Evolutionary conservation across 2,329 filamentous ascomycete species (phyloP).

Genomic region (Fusarium praegraminearum): DNA sequence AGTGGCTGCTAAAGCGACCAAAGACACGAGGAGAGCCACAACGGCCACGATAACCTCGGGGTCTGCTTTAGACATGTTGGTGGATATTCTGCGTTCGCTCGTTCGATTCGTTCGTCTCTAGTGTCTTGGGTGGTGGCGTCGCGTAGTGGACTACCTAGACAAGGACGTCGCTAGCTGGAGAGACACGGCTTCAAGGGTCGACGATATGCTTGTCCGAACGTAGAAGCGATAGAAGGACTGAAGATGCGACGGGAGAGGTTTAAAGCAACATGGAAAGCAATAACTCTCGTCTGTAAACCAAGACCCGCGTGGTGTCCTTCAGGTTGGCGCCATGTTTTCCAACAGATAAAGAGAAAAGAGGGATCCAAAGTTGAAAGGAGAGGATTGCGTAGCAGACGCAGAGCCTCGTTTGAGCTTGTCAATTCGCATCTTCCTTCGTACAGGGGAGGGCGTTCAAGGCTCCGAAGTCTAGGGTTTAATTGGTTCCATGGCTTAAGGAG

Average conservation of each 20-base stretch:
- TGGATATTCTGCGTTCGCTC: background rate
- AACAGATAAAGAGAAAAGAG: background rate
- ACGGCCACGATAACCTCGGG: constrained; percentile 56
- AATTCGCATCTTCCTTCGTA: constrained; percentile 16
- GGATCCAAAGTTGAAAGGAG: constrained; percentile 7
- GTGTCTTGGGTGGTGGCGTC: background rate
- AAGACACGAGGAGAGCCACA: constrained; percentile 61
- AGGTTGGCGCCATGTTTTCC: constrained; percentile 20
- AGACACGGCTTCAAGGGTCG: background rate
- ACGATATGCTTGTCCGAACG: background rate
- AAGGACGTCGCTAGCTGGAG: background rate
- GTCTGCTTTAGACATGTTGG: constrained; percentile 38
- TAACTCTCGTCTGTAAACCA: constrained; percentile 11
- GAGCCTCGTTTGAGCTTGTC: constrained; percentile 37
- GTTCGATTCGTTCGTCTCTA: constrained; percentile 13
- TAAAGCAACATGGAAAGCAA: background rate
- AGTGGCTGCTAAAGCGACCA: constrained; percentile 60
- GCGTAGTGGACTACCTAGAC: background rate
- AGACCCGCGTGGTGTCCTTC: constrained; percentile 7
- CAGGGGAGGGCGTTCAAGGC: constrained; percentile 32
- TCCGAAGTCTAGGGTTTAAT: constrained; percentile 33
- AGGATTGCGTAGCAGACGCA: constrained; percentile 9
- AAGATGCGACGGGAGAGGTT: background rate
- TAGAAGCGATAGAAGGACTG: background rate
- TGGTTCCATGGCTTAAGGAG: constrained; percentile 31